Percentiles rank a stretch among this genome's conserved stretches.
These are phyloP conservation scores for Acacia crassicarpa DNA, from an alignment of 306 rosid species.

Conservation along the genomic window DNA sequence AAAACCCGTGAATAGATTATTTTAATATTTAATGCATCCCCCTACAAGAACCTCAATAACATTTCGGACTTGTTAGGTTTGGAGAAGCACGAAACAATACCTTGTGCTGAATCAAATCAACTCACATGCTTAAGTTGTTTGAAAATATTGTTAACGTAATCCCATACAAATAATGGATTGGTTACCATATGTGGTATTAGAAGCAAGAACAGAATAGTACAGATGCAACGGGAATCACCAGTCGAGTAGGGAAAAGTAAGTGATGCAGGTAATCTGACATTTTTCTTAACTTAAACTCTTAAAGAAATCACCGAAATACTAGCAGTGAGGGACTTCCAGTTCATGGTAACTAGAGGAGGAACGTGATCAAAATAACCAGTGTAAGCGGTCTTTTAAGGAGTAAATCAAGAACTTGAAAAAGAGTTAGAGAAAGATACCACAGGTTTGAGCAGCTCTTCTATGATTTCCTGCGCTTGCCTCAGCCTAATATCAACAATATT, in stretches of 20 bases:
- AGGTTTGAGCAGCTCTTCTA: constrained; percentile 91
- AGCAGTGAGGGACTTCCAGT: not conserved
- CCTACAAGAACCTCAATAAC: not conserved
- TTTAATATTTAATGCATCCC: not conserved
- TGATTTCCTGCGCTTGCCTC: constrained; percentile 87
- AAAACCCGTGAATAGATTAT: not conserved
- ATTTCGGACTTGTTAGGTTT: not conserved
- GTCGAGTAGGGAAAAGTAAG: not conserved
- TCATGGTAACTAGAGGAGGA: not conserved
- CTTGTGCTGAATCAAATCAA: not conserved
- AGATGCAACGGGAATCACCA: constrained; percentile 1
- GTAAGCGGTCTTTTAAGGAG: not conserved
- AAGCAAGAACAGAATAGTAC: not conserved
- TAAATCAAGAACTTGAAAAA: not conserved
- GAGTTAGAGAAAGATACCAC: constrained; percentile 57
- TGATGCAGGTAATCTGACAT: constrained; percentile 5
- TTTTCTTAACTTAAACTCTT: not conserved
- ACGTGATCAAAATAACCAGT: not conserved
- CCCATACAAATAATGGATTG: not conserved
- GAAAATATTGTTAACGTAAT: not conserved
- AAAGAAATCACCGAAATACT: not conserved
- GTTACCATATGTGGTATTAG: not conserved
- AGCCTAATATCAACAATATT: constrained; percentile 67
- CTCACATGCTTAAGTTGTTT: not conserved
- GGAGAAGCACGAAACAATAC: not conserved